These are phyloP conservation scores for Intubia oerlemansii DNA, from an alignment of 2,329 filamentous ascomycete species.

Conservation along the genomic window DNA sequence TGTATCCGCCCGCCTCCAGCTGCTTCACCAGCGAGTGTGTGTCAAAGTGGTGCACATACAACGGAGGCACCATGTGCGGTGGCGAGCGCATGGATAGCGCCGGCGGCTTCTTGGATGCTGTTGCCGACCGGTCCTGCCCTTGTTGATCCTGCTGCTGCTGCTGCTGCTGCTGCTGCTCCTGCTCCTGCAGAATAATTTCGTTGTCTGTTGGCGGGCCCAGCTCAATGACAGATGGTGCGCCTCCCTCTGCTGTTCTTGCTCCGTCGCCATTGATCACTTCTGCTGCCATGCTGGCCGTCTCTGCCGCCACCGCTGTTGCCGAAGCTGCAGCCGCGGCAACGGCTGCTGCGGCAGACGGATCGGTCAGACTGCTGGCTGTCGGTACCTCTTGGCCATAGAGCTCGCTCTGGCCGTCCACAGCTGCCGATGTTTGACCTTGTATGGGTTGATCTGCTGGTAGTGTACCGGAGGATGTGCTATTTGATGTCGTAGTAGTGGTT, in stretches of 20 bases:
- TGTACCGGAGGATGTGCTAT: no score
- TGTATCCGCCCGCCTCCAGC: constrained; percentile 51
- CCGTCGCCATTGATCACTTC: not conserved
- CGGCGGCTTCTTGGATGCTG: not conserved
- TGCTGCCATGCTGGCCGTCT: not conserved
- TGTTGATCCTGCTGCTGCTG: not conserved
- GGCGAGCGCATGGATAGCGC: constrained; percentile 15
- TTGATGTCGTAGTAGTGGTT: no score
- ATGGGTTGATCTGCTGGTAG: no score
- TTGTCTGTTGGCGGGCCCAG: constrained; percentile 9
- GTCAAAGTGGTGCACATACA: constrained; percentile 92
- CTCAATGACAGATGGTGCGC: constrained; percentile 8
- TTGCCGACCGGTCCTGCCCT: no score
- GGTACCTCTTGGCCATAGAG: no score
- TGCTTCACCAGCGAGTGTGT: constrained; percentile 75
- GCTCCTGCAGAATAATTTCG: no score
- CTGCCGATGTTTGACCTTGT: no score
- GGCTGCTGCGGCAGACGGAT: no score
- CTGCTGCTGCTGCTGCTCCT: constrained; percentile 1
- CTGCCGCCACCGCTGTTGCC: constrained; percentile 1
- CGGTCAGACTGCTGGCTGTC: no score
- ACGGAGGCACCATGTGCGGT: constrained; percentile 49
- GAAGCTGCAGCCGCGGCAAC: constrained; percentile 1
- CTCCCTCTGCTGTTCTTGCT: no score
- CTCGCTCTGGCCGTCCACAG: no score